phyloP scores from a whole-genome alignment of 1,284 basidiomycete genomes.

The Hymenochaete sp. region DNA sequence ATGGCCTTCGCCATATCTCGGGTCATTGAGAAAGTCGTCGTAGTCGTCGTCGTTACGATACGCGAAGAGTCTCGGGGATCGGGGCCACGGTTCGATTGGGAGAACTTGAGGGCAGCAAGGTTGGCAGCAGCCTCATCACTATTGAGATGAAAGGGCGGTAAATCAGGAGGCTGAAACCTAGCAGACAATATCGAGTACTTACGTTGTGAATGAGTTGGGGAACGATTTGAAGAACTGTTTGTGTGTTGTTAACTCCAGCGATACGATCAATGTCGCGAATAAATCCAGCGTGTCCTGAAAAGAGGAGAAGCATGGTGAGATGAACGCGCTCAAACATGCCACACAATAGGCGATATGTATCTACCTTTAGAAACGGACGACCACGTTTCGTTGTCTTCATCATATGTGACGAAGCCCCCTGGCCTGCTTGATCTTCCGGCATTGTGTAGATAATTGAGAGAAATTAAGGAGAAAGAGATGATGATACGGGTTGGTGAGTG shows the following conservation, averaged over 20 bases:
- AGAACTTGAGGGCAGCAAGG: conserved; percentile 93
- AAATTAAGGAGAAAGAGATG: conserved; percentile 20
- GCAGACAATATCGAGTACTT: conserved; percentile 28
- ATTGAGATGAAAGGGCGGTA: conserved; percentile 13
- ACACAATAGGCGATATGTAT: conserved; percentile 9
- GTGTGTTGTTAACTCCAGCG: conserved; percentile 81
- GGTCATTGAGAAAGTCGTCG: conserved; percentile 99
- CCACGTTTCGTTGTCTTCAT: conserved; percentile 96
- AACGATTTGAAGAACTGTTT: conserved; percentile 96
- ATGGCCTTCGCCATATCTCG: conserved; percentile 99
- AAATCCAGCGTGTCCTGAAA: conserved; percentile 95
- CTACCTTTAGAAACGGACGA: conserved; percentile 86
- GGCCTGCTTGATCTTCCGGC: conserved; percentile 31
- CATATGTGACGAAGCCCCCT: conserved; percentile 75
- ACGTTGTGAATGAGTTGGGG: conserved; percentile 95
- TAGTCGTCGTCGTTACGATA: conserved; percentile 97
- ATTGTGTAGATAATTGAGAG: conserved; percentile 23
- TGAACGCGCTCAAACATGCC: conserved; percentile 9
- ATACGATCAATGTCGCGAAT: conserved; percentile 94
- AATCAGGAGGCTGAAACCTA: conserved; percentile 18
- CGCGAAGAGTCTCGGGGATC: conserved; percentile 96
- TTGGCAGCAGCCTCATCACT: conserved; percentile 95
- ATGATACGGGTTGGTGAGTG: no score
- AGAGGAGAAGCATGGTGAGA: conserved; percentile 8
- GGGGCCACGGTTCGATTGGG: conserved; percentile 95